A percentile compares a stretch with the other conserved stretches of the same genome.
Evolutionary conservation across 345 rosid species (phyloP).

Genomic region (Barbarea vulgaris): DNA sequence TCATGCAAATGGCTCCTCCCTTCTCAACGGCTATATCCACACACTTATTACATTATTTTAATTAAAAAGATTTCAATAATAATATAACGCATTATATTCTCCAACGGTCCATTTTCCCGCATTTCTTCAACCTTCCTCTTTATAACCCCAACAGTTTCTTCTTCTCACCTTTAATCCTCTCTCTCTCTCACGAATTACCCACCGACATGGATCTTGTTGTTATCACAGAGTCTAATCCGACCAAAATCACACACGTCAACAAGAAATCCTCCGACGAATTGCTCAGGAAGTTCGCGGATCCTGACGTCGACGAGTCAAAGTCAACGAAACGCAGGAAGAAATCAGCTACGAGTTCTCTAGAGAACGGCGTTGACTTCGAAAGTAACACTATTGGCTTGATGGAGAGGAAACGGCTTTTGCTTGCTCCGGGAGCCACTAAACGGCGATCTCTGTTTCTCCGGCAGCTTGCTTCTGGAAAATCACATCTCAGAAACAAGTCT

Average conservation of each 20-base stretch:
- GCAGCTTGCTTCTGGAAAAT: conserved; percentile 57
- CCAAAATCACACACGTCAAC: conserved; percentile 62
- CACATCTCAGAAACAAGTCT: conserved; percentile 59
- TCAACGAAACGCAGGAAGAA: conserved; percentile 44
- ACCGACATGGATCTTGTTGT: conserved; percentile 34
- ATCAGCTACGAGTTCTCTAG: conserved; percentile 26
- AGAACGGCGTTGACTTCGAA: conserved; percentile 26
- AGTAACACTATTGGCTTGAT: conserved; percentile 32
- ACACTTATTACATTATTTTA: conserved; percentile 7
- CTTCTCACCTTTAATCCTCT: neutral
- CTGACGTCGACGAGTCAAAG: conserved; percentile 37
- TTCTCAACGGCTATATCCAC: conserved; percentile 40
- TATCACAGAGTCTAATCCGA: neutral
- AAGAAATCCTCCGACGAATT: conserved; percentile 81
- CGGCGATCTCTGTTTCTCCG: conserved; percentile 51
- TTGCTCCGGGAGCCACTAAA: conserved; percentile 45
- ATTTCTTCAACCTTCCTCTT: conserved; percentile 11
- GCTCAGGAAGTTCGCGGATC: conserved; percentile 79
- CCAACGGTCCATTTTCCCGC: conserved; percentile 69
- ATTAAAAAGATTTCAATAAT: neutral
- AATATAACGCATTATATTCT: neutral
- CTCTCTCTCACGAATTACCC: neutral
- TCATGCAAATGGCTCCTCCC: conserved; percentile 27
- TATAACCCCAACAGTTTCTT: conserved; percentile 15
- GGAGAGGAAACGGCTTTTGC: conserved; percentile 72